Percentiles rank a stretch among this genome's conserved stretches.
phyloP scores from a whole-genome alignment of 2,329 filamentous ascomycete genomes.

The Atkinsonella hypoxylon region DNA sequence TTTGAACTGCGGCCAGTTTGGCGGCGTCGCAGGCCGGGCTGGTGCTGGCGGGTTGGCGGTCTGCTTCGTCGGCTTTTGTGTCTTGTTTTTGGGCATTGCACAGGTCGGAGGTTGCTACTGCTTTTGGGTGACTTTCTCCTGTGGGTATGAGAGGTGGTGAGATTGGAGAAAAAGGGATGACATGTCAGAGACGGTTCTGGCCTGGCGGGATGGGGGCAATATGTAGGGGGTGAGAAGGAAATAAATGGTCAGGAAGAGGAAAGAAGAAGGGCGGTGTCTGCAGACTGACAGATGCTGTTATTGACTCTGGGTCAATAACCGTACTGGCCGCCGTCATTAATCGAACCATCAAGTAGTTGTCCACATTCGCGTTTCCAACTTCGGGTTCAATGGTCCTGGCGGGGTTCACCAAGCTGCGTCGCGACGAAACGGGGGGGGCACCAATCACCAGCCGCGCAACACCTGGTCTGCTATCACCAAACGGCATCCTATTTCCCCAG shows the following conservation, averaged over 20 bases:
- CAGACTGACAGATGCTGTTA: too few relatives aligned
- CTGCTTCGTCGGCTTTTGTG: constrained; percentile 14
- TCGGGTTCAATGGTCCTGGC: not conserved
- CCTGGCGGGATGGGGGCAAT: too few relatives aligned
- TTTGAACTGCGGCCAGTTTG: constrained; percentile 60
- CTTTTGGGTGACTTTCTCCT: not conserved
- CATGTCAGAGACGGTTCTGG: too few relatives aligned
- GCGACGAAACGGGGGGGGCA: not conserved
- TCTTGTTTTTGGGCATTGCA: constrained; percentile 23
- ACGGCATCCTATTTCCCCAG: not conserved
- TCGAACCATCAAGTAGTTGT: too few relatives aligned
- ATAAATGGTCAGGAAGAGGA: too few relatives aligned
- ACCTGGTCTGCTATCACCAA: not conserved
- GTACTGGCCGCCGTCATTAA: too few relatives aligned
- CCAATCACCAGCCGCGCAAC: not conserved
- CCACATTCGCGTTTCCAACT: too few relatives aligned
- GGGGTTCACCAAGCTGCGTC: too few relatives aligned
- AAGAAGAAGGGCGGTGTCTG: too few relatives aligned
- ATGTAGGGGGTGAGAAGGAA: too few relatives aligned
- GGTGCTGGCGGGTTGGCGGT: constrained; percentile 7
- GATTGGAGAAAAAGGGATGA: not conserved
- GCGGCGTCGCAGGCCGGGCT: constrained; percentile 14
- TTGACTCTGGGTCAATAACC: too few relatives aligned
- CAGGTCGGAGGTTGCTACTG: not conserved
- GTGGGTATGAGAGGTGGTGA: not conserved